These are phyloP conservation scores for Rubroboletus satanas DNA, from an alignment of 768 basidiomycete genomes.

Conservation along the genomic window DNA sequence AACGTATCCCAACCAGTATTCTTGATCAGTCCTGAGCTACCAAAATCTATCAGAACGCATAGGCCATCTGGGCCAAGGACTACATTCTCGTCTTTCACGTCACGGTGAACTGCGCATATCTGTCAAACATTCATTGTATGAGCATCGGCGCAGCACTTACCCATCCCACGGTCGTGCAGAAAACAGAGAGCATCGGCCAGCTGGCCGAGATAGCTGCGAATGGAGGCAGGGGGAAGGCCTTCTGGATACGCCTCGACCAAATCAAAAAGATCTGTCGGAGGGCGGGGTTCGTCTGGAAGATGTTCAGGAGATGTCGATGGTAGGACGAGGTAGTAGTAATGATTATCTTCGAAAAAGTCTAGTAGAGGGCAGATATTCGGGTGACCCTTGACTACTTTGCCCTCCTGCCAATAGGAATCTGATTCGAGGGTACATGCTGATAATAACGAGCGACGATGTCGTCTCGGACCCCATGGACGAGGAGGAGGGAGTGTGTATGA, in stretches of 20 bases:
- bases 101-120: conserved; percentile 71
- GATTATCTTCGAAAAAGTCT: conserved; percentile 95
- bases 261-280: conserved; percentile 88
- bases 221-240: conserved; percentile 69
- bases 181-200: conserved; percentile 89
- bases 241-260: conserved; percentile 86
- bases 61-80: conserved; percentile 75
- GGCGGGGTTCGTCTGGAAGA: conserved; percentile 46
- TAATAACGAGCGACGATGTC: conserved; percentile 30
- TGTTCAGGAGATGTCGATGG: conserved; percentile 69
- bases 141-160: conserved; percentile 39
- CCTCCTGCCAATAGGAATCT: conserved; percentile 58
- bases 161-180: conserved; percentile 87
- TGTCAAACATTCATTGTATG: conserved; percentile 10
- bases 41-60: conserved; percentile 95
- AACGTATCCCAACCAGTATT: conserved; percentile 88
- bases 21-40: conserved; percentile 83
- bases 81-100: conserved; percentile 98
- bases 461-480: conserved; percentile 81
- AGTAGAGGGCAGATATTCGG: conserved; percentile 93
- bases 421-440: conserved; percentile 10
- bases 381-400: conserved; percentile 76
- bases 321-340: conserved; percentile 93
- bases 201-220: conserved; percentile 87
- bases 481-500: conserved; percentile 73